Percentiles rank a stretch among this genome's conserved stretches.
Evolutionary conservation across 192 early-diverging fungal species (phyloP).

Genomic region (Rhizophagus sp.): DNA sequence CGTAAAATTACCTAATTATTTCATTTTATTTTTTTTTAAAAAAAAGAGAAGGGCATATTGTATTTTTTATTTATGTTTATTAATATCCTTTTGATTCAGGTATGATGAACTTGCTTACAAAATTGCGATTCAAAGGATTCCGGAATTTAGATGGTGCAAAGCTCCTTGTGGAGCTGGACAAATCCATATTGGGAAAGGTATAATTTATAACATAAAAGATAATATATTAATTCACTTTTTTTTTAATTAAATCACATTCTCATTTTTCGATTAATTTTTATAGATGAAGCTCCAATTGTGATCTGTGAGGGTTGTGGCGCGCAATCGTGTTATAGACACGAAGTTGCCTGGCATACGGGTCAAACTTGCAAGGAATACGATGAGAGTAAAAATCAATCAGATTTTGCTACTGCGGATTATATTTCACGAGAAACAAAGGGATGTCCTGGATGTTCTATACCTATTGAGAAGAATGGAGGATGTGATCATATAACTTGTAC

Average conservation of each 20-base stretch:
- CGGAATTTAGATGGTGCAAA: slow-evolving; percentile 17
- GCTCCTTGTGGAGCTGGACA: slow-evolving; percentile 1
- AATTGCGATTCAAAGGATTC: not conserved
- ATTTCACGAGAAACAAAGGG: not conserved
- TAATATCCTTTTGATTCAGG: not conserved
- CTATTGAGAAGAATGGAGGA: slow-evolving; percentile 16
- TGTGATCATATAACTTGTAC: slow-evolving; percentile 25
- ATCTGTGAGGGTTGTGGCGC: slow-evolving; percentile 15
- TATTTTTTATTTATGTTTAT: too few relatives aligned
- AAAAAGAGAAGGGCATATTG: too few relatives aligned
- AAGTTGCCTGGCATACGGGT: slow-evolving; percentile 13
- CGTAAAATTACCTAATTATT: not conserved
- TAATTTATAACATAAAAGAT: not conserved
- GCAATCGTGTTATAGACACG: slow-evolving; percentile 15
- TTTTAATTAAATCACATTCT: not conserved
- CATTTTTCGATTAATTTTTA: not conserved
- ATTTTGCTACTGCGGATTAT: slow-evolving; percentile 21
- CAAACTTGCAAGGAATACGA: slow-evolving; percentile 17
- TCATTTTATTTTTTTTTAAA: too few relatives aligned
- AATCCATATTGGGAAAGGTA: slow-evolving; percentile 16
- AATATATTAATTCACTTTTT: not conserved
- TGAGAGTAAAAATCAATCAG: not conserved
- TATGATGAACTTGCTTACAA: not conserved
- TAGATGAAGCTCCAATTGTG: slow-evolving; percentile 17
- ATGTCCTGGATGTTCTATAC: slow-evolving; percentile 10